These are phyloP conservation scores for Aquilaria malaccensis DNA, from an alignment of 345 rosid species.

Conservation along the genomic window DNA sequence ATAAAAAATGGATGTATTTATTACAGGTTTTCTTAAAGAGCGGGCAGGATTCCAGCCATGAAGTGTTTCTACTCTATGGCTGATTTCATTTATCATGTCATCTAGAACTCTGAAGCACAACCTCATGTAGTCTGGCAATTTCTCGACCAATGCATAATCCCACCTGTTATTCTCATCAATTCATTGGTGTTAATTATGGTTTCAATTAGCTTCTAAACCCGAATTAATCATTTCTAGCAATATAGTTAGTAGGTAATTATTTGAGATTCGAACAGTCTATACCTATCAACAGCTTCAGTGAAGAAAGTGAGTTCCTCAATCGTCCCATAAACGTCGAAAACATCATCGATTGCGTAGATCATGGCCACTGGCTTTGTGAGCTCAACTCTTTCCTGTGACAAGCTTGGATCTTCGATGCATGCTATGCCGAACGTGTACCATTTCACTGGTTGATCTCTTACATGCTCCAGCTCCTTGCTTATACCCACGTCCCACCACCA, in stretches of 20 bases:
- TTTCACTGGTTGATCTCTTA: conserved; percentile 48
- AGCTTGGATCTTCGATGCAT: conserved; percentile 36
- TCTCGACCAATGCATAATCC: conserved; percentile 25
- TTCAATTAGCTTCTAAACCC: not conserved
- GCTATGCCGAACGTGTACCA: conserved; percentile 47
- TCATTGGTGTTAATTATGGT: not conserved
- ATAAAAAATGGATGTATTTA: not conserved
- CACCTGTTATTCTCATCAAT: conserved; percentile 19
- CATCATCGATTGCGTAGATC: conserved; percentile 46
- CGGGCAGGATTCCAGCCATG: conserved; percentile 34
- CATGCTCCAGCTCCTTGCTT: conserved; percentile 31
- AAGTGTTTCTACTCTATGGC: conserved; percentile 17
- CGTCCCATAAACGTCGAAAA: conserved; percentile 40
- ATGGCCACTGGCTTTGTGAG: conserved; percentile 48
- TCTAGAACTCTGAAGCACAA: conserved; percentile 37
- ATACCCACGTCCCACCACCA: conserved; percentile 59
- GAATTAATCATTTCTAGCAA: no score
- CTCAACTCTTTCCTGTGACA: conserved; percentile 38
- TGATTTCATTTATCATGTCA: conserved; percentile 31
- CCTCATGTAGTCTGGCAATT: conserved; percentile 36
- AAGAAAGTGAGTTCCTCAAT: conserved; percentile 42
- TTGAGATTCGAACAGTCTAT: not conserved
- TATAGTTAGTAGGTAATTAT: no score
- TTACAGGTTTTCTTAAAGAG: conserved; percentile 38
- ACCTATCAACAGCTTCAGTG: conserved; percentile 35